These are phyloP conservation scores for Theobroma grandiflorum DNA, from an alignment of 441 rosid genomes.

Conservation along the genomic window DNA sequence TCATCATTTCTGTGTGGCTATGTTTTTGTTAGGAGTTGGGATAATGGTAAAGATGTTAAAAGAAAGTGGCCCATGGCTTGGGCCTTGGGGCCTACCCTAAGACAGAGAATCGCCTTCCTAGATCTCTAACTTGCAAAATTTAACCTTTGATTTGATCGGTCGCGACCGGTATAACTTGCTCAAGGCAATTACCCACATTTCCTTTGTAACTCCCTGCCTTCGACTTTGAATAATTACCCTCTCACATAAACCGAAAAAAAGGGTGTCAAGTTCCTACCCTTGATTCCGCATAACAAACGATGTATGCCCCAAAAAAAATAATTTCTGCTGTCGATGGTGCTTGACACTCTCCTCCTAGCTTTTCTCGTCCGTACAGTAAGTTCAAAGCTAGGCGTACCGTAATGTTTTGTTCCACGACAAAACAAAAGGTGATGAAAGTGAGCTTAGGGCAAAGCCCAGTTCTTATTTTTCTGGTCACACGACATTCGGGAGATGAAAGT, in stretches of 20 bases:
- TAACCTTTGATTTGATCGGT: conserved; percentile 14
- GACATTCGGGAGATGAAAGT: conserved; percentile 15
- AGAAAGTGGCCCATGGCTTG: not conserved
- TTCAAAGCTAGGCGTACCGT: no score
- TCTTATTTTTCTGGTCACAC: not conserved
- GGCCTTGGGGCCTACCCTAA: not conserved
- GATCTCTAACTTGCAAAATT: conserved; percentile 5
- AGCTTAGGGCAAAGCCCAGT: no score
- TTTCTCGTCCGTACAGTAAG: conserved; percentile 8
- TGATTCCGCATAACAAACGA: no score
- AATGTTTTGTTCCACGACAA: no score
- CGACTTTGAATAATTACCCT: no score
- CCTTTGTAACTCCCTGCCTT: not conserved
- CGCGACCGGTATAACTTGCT: not conserved
- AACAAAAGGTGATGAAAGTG: no score
- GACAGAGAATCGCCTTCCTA: conserved; percentile 8
- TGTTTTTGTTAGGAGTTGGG: not conserved
- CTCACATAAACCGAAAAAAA: no score
- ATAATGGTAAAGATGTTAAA: not conserved
- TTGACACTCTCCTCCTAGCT: no score
- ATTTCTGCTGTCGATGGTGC: no score
- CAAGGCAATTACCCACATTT: not conserved
- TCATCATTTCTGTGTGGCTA: not conserved
- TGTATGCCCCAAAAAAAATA: no score
- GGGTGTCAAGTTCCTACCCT: no score